These are phyloP conservation scores for Penicillium samsonianum DNA, from an alignment of 495 filamentous ascomycete genomes.

Conservation along the genomic window DNA sequence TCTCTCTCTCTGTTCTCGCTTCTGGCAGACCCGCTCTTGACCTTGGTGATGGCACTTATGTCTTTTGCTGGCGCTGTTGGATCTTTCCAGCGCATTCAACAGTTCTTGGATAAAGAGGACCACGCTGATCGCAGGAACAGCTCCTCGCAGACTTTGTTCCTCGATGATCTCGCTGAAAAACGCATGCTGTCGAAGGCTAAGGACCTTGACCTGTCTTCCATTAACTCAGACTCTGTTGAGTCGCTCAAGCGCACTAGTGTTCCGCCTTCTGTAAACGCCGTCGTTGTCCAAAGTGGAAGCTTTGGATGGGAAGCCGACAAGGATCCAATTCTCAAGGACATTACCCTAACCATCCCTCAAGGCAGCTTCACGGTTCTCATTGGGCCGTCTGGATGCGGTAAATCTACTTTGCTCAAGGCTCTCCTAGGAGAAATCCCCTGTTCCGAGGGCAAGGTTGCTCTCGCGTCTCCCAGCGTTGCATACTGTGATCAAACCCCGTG, in stretches of 20 bases:
- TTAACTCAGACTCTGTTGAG: slow-evolving; percentile 28
- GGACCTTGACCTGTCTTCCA: slow-evolving; percentile 25
- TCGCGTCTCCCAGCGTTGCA: slow-evolving; percentile 44
- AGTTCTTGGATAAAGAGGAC: slow-evolving; percentile 52
- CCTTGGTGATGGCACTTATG: slow-evolving; percentile 59
- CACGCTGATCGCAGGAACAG: slow-evolving; percentile 37
- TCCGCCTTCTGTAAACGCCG: slow-evolving; percentile 24
- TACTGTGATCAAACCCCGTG: slow-evolving; percentile 56
- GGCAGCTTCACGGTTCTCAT: slow-evolving; percentile 53
- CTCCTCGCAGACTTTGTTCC: slow-evolving; percentile 19
- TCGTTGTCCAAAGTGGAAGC: slow-evolving; percentile 47
- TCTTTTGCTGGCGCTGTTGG: slow-evolving; percentile 54
- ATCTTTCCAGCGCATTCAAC: slow-evolving; percentile 60
- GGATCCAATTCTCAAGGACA: slow-evolving; percentile 42
- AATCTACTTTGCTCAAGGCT: slow-evolving; percentile 58
- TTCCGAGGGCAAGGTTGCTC: slow-evolving; percentile 40
- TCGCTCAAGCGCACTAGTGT: slow-evolving; percentile 27
- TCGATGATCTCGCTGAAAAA: slow-evolving; percentile 26
- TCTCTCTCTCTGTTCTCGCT: slow-evolving; percentile 62
- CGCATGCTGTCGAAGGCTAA: slow-evolving; percentile 24
- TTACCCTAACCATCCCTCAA: slow-evolving; percentile 43
- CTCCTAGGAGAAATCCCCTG: slow-evolving; percentile 58
- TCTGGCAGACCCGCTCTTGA: slow-evolving; percentile 55
- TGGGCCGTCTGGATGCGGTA: slow-evolving; percentile 63
- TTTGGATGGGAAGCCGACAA: slow-evolving; percentile 55